Base-by-base conservation (phyloP, 2,329 filamentous ascomycete genomes). In the Colletotrichum lini region DNA sequence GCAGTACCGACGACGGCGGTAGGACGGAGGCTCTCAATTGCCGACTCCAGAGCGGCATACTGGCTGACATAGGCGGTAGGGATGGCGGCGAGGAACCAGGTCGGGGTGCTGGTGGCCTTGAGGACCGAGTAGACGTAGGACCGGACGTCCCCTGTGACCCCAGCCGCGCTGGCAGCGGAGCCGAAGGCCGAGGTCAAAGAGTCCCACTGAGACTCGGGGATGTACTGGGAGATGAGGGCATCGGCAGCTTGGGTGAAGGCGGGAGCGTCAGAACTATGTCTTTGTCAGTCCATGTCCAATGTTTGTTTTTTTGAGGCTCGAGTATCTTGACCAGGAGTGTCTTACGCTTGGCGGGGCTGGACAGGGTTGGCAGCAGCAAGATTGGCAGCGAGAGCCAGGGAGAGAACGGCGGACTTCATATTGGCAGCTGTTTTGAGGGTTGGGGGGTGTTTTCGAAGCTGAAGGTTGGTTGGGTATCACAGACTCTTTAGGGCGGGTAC, bases 71-170 rank as follows among this genome's bases (percentile, higher is more conserved):
- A 78, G 23, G 70, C 71, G n/a, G 72, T 71, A 2, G 79, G 77
- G 13, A 80, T 60, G 13, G 77, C 78, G n/a, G 75, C 69, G 52
- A 75, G 65, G 61, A 78, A 77, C 77, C 78, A 80, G 3, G 50
- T 47, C 10, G 78, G 78, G 26, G 74, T 68, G 18, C 73, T 75
- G 13, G 73, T 73, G 10, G 75, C 77, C 16, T 74, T 74, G 38
- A 80, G 70, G 18, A 76, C 78, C 10, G 76, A 76, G 44, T 76
- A 73, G 70, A 80, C 59, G 56, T 78, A 62, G 30, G 75, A 74
- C 40, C 72, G 70, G 15, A 74, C 60, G 60, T 80, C 75, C 47
- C 77, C 77, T n/a, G 78, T 75, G 44, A 79, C 69, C 26, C 72
- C 66, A 42, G 75, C 77, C 2, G 74, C 74, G 44, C 73, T 71